phyloP scores from a whole-genome alignment of 148 eudicot species.

The Polygonum aviculare region DNA sequence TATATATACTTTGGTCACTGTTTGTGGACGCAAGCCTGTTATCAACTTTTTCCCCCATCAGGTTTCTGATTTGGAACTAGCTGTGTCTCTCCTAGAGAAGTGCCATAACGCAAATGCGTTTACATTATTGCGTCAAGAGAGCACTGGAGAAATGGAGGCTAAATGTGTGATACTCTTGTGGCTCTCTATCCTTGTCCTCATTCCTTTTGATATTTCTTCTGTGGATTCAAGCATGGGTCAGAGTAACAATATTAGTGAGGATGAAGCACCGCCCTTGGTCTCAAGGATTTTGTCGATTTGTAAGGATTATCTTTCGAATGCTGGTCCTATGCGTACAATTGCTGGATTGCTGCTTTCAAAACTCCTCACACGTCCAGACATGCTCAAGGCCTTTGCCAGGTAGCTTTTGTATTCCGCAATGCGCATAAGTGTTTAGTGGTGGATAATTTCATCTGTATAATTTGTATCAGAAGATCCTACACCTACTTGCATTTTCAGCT shows the following conservation, averaged over 20 bases:
- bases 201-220: conserved; percentile 91
- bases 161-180: conserved; percentile 75
- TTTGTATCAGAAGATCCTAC: not conserved
- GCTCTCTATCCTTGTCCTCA: conserved; percentile 87
- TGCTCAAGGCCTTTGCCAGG: conserved; percentile 79
- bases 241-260: conserved; percentile 27
- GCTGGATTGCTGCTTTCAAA: conserved; percentile 81
- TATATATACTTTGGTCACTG: conserved; percentile 74
- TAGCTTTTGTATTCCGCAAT: conserved; percentile 13
- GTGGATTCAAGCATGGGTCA: conserved; percentile 75
- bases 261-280: conserved; percentile 80
- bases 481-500: conserved; percentile 39
- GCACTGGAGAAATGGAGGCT: conserved; percentile 99
- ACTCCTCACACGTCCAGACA: conserved; percentile 94
- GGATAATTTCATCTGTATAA: not conserved
- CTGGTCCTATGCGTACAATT: conserved; percentile 95
- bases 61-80: conserved; percentile 93
- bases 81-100: conserved; percentile 83
- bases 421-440: not conserved
- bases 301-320: conserved; percentile 81
- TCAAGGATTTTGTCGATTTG: conserved; percentile 54
- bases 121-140: conserved; percentile 77
- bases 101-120: conserved; percentile 42
- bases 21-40: conserved; percentile 91
- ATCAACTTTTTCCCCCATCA: conserved; percentile 95